These are phyloP conservation scores for Lactarius pseudohatsudake DNA, from an alignment of 768 basidiomycete genomes.

Conservation along the genomic window DNA sequence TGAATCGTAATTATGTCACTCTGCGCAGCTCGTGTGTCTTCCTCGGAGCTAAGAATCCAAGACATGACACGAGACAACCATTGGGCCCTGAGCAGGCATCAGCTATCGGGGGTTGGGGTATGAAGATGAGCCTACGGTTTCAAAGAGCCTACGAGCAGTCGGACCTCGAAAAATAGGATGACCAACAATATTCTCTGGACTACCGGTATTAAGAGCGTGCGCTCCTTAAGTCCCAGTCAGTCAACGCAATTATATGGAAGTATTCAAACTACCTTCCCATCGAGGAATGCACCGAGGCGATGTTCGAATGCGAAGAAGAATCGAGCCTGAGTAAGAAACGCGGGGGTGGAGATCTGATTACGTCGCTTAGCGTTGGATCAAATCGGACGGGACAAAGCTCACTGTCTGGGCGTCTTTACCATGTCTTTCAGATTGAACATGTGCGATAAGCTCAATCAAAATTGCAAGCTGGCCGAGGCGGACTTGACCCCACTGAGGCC, in stretches of 20 bases:
- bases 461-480: conserved; percentile 64
- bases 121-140: conserved; percentile 49
- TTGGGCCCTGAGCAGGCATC: conserved; percentile 38
- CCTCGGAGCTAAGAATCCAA: conserved; percentile 44
- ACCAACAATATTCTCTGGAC: conserved; percentile 61
- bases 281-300: conserved; percentile 23
- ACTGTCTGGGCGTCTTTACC: conserved; percentile 43
- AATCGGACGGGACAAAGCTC: conserved; percentile 24
- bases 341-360: conserved; percentile 17
- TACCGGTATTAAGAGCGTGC: conserved; percentile 46
- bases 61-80: conserved; percentile 47
- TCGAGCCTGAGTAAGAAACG: conserved; percentile 20
- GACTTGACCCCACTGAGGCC: conserved; percentile 45
- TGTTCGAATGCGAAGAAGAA: conserved; percentile 29
- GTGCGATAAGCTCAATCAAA: conserved; percentile 58
- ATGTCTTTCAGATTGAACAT: conserved; percentile 44
- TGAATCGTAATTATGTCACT: conserved; percentile 2
- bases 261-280: conserved; percentile 12
- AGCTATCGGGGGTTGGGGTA: not conserved
- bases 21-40: not conserved
- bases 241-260: not conserved
- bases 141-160: conserved; percentile 60
- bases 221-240: conserved; percentile 48
- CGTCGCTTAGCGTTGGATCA: conserved; percentile 5
- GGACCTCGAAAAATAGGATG: conserved; percentile 61